Evolutionary conservation across 805 yeast species (phyloP), one percentile per base, ranked within the genome.

Genomic region (Yamadazyma scolyti): DNA sequence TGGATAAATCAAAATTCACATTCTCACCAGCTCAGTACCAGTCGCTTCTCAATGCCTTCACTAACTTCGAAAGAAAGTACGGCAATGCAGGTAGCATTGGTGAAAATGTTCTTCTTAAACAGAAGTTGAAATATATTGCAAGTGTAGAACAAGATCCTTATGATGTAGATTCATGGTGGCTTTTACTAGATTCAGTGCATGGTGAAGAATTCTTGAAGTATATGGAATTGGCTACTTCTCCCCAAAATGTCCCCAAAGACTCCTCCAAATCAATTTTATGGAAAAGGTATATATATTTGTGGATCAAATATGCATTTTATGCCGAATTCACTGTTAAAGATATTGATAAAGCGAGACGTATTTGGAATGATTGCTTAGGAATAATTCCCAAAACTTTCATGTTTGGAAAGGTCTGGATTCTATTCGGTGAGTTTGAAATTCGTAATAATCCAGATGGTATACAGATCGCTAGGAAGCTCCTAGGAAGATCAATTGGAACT

Each of bases 101-200:
- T 2, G 62, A 82, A 0, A 32, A 32, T 16, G 30, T 28, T 4
- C 38, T 74, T 11, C 40, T 56, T 2, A 82, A 81, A 44, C 60
- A 95, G 36, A 71, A 67, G 37, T 52, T 64, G 5, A 62, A 61
- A 31, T 85, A 82, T 49, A 79, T 79, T 44, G 51, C 58, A 3
- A 61, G 57, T 13, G 43, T 84, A 9, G 36, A 48, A 5, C 43
- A 48, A 8, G 62, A 73, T 31, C 79, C 86, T 1, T 23, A 34
- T 0, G 84, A 85, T 56, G 79, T 76, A 52, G 93, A 83, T 46
- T 59, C 77, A 0, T 89, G 97, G 97, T 88, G 95, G 90, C 51
- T 73, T 0, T 79, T 79, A 46, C 37, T 86, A 2, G 64, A 71
- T 9, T 48, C 85, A 15, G 44, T 77, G 9, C 71, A 71, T 30